A percentile compares a stretch with the other conserved stretches of the same genome.
Evolutionary conservation across 2,329 filamentous ascomycete genomes (phyloP).

Genomic region (Aspergillus brunneoviolaceus): DNA sequence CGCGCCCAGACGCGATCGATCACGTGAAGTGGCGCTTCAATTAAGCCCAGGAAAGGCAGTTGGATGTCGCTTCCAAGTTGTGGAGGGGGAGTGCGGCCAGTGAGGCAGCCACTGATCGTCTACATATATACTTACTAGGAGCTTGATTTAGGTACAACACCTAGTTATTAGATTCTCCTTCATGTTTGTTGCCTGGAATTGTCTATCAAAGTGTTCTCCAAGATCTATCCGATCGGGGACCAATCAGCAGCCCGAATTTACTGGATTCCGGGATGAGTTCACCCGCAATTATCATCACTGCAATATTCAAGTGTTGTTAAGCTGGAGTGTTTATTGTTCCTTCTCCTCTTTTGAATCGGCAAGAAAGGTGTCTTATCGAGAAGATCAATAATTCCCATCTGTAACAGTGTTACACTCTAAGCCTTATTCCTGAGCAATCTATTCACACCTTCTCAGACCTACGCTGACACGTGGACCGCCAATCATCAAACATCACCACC

Average conservation of each 20-base stretch:
- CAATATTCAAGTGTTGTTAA: not conserved
- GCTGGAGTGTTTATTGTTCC: not conserved
- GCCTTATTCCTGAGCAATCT: not conserved
- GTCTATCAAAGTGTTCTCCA: not conserved
- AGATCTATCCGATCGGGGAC: not conserved
- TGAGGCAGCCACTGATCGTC: no score
- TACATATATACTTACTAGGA: no score
- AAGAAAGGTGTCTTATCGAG: not conserved
- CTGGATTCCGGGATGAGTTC: conserved; percentile 2
- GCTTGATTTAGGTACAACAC: not conserved
- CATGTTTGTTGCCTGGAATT: not conserved
- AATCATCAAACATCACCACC: not conserved
- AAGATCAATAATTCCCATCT: not conserved
- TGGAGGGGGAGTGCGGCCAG: no score
- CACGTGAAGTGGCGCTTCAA: conserved; percentile 26
- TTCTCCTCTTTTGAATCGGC: not conserved
- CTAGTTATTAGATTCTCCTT: not conserved
- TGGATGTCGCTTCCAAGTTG: not conserved
- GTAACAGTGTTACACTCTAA: not conserved
- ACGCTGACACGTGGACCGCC: not conserved
- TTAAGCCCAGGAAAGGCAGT: conserved; percentile 16
- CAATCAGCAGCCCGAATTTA: conserved; percentile 7
- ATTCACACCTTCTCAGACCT: not conserved
- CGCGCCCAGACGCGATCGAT: conserved; percentile 23
- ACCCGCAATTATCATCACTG: not conserved